These are phyloP conservation scores for Euphrasia confusa DNA, from an alignment of 257 asterid species.

Conservation along the genomic window DNA sequence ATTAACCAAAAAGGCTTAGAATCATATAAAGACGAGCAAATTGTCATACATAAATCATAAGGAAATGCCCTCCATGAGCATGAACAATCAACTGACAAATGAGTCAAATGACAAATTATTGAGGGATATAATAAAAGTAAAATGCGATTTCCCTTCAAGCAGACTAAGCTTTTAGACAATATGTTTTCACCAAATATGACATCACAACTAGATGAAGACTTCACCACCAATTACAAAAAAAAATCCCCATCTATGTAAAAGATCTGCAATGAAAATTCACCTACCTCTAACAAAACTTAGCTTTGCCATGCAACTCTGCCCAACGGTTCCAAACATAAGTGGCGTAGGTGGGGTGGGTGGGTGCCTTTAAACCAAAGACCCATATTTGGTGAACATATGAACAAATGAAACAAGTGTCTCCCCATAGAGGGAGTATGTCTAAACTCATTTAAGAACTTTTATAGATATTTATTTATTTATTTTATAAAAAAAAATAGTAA, in stretches of 20 bases:
- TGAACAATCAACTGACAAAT: not conserved
- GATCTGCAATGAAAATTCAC: constrained; percentile 23
- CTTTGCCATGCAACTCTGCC: constrained; percentile 5
- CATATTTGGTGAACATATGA: constrained; percentile 6
- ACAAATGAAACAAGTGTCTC: constrained; percentile 12
- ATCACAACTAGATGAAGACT: constrained; percentile 6
- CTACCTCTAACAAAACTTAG: not conserved
- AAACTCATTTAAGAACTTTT: not conserved
- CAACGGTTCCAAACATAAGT: constrained; percentile 15
- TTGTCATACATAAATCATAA: constrained; percentile 8
- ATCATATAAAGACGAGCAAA: constrained; percentile 2
- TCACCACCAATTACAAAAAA: not conserved
- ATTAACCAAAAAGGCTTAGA: constrained; percentile 17
- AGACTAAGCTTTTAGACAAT: constrained; percentile 16
- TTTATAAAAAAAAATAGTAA: no score
- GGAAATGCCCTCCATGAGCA: not conserved
- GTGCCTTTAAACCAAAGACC: constrained; percentile 15
- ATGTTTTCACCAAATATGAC: constrained; percentile 18
- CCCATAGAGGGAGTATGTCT: constrained; percentile 2
- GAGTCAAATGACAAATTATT: constrained; percentile 15
- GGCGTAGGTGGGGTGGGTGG: not conserved
- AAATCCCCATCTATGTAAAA: not conserved
- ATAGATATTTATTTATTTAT: not conserved
- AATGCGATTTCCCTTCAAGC: constrained; percentile 12
- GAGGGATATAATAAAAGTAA: no score